Percentiles rank a stretch among this genome's conserved stretches.
Conservation (phyloP, 2,329 filamentous ascomycete species). For the Periconia sp. region DNA sequence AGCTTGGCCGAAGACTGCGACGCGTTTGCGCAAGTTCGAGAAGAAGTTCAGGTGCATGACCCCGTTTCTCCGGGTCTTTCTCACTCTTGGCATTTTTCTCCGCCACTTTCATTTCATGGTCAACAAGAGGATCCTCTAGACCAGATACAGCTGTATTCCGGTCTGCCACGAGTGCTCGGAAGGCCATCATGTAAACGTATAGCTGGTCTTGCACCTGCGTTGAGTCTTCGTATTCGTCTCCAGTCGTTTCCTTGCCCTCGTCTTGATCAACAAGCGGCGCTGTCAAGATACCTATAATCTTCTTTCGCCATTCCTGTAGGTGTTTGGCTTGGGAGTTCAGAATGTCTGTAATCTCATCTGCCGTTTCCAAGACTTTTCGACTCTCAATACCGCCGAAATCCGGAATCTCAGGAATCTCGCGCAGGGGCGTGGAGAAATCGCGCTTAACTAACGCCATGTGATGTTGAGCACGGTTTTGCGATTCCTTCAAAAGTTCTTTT, state of each 20-base stretch:
- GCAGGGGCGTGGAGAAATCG: slow-evolving; percentile 17
- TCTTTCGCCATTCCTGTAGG: slow-evolving; percentile 73
- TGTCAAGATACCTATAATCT: slow-evolving; percentile 70
- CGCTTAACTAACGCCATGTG: slow-evolving; percentile 61
- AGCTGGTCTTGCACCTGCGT: slow-evolving; percentile 86
- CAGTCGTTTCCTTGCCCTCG: slow-evolving; percentile 69
- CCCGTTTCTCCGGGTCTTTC: slow-evolving; percentile 62
- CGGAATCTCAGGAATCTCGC: slow-evolving; percentile 55
- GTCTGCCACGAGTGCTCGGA: slow-evolving; percentile 77
- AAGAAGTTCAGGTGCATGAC: slow-evolving; percentile 70
- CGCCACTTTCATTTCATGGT: slow-evolving; percentile 69
- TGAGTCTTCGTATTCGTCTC: slow-evolving; percentile 87
- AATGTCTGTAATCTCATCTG: slow-evolving; percentile 65
- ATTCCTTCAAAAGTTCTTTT: slow-evolving; percentile 70
- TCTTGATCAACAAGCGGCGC: slow-evolving; percentile 83
- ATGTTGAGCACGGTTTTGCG: slow-evolving; percentile 59
- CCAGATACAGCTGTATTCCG: slow-evolving; percentile 76
- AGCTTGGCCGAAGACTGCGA: slow-evolving; percentile 51
- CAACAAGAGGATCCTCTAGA: slow-evolving; percentile 71
- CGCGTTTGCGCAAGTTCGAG: slow-evolving; percentile 56
- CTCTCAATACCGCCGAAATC: slow-evolving; percentile 72
- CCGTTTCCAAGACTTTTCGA: slow-evolving; percentile 63
- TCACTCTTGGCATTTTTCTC: slow-evolving; percentile 60
- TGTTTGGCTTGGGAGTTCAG: slow-evolving; percentile 73
- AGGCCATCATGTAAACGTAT: slow-evolving; percentile 78